Evolutionary conservation across 345 rosid genomes (phyloP).

Genomic region (Cardamine occulta): DNA sequence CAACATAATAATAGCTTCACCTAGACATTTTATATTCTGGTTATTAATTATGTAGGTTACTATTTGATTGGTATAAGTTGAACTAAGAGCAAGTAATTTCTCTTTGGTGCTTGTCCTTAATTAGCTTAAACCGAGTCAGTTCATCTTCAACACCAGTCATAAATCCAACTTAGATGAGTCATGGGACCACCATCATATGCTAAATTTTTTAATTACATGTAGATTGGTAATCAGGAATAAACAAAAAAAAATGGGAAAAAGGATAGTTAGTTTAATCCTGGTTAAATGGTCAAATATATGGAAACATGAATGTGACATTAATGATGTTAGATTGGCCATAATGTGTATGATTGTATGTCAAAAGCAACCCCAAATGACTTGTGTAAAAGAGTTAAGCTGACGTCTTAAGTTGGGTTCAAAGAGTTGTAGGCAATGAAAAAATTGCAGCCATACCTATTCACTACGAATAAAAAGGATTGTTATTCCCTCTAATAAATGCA

Average conservation of each 20-base stretch:
- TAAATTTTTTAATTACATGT: not conserved
- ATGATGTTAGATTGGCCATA: not conserved
- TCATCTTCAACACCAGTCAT: not conserved
- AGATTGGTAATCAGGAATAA: not conserved
- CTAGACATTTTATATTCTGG: too few species aligned
- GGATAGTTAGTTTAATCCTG: not conserved
- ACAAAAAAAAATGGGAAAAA: not conserved
- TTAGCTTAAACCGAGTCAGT: not conserved
- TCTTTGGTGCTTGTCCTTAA: not conserved
- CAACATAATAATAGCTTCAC: too few species aligned
- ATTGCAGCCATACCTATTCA: not conserved
- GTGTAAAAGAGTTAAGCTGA: not conserved
- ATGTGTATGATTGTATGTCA: not conserved
- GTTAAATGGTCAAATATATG: not conserved
- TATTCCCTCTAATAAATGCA: not conserved
- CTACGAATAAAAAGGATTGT: not conserved
- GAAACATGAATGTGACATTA: not conserved
- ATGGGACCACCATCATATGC: not conserved
- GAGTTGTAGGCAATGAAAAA: not conserved
- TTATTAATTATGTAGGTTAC: not conserved
- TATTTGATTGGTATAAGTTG: not conserved
- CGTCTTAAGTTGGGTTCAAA: not conserved
- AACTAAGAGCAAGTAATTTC: not conserved
- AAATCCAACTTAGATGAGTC: not conserved
- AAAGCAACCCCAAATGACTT: not conserved